Evolutionary conservation across 2,329 filamentous ascomycete species (phyloP).

Genomic region (Alternaria arbusti): DNA sequence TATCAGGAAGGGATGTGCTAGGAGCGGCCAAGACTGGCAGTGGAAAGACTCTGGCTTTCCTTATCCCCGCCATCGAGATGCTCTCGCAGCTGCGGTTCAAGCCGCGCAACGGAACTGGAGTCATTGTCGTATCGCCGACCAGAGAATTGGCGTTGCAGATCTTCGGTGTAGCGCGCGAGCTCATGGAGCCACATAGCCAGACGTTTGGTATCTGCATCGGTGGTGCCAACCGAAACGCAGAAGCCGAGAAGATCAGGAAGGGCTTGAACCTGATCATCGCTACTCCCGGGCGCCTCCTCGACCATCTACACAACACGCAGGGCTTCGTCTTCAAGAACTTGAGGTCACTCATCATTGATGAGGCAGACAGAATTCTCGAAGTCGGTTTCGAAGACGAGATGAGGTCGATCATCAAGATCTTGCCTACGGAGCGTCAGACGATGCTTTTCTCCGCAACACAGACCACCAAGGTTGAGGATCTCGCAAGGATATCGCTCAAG

Average conservation of each 20-base stretch:
- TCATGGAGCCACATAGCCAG: slow-evolving; percentile 92
- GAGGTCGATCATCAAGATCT: slow-evolving; percentile 92
- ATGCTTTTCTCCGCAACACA: slow-evolving; percentile 99
- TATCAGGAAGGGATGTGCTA: slow-evolving; percentile 87
- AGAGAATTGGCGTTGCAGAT: slow-evolving; percentile 48
- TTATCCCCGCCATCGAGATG: slow-evolving; percentile 95
- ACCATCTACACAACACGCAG: slow-evolving; percentile 91
- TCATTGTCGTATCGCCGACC: slow-evolving; percentile 76
- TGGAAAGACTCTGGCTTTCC: slow-evolving; percentile 93
- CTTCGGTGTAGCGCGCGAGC: slow-evolving; percentile 90
- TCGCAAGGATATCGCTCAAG: slow-evolving; percentile 90
- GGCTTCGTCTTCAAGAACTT: slow-evolving; percentile 92
- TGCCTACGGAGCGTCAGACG: slow-evolving; percentile 80
- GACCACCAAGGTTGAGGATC: slow-evolving; percentile 97
- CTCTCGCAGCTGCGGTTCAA: slow-evolving; percentile 90
- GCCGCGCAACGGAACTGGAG: slow-evolving; percentile 83
- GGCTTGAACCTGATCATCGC: slow-evolving; percentile 95
- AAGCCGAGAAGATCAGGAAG: slow-evolving; percentile 92
- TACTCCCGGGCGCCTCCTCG: slow-evolving; percentile 88
- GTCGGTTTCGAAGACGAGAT: slow-evolving; percentile 99
- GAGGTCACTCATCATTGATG: slow-evolving; percentile 91
- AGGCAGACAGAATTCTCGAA: slow-evolving; percentile 95
- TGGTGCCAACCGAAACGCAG: slow-evolving; percentile 86
- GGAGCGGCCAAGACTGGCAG: slow-evolving; percentile 96
- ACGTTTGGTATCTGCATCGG: slow-evolving; percentile 97